Percentiles rank a stretch among this genome's conserved stretches.
These are phyloP conservation scores for Candida sojae DNA, from an alignment of 1,139 yeast genomes.

Conservation along the genomic window DNA sequence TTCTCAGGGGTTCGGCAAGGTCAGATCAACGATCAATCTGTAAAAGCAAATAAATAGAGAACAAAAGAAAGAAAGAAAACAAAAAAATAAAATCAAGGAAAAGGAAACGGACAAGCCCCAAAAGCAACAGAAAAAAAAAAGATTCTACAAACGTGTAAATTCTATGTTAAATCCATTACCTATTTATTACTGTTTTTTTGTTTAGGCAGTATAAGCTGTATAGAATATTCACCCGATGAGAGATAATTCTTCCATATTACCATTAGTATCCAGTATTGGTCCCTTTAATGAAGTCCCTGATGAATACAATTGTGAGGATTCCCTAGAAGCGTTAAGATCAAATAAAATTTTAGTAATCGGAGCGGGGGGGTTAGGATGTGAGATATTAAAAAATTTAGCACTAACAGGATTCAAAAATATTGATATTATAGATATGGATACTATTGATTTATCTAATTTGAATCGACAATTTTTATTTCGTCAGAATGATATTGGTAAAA, in stretches of 20 bases:
- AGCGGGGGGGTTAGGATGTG: conserved; percentile 97
- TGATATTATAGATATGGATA: conserved; percentile 92
- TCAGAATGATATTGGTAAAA: conserved; percentile 67
- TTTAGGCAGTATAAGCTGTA: no score
- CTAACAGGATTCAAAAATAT: conserved; percentile 73
- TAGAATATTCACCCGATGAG: conserved; percentile 6
- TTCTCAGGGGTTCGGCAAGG: no score
- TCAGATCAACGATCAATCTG: no score
- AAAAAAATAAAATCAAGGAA: no score
- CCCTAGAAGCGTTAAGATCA: conserved; percentile 26
- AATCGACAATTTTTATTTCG: conserved; percentile 89
- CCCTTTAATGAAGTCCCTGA: conserved; percentile 46
- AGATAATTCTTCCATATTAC: conserved; percentile 20
- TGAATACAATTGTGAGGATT: conserved; percentile 30
- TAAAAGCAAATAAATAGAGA: no score
- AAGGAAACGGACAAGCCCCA: no score
- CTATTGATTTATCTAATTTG: conserved; percentile 85
- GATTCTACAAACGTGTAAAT: neutral
- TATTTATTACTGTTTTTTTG: neutral
- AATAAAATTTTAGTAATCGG: conserved; percentile 64
- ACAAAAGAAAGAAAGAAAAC: no score
- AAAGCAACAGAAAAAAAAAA: no score
- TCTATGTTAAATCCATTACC: neutral
- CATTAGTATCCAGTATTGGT: conserved; percentile 31
- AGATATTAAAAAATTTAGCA: conserved; percentile 81